Evolutionary conservation across 2,329 filamentous ascomycete species (phyloP).

Genomic region (Metarhizium guizhouense): DNA sequence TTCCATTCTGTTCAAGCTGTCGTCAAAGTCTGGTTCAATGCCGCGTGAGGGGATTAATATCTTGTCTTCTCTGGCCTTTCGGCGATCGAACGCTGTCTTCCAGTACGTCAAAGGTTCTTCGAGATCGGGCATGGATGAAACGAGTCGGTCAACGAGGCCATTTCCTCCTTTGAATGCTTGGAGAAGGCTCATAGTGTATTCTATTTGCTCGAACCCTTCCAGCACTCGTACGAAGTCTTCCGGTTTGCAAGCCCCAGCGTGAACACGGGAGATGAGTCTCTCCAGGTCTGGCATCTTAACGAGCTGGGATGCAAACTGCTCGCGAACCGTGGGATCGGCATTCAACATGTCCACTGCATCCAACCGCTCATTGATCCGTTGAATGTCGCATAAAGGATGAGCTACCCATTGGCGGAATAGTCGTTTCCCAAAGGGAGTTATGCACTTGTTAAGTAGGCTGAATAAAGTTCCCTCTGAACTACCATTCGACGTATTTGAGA

Average conservation of each 20-base stretch:
- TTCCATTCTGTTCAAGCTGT: slow-evolving; percentile 68
- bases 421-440: slow-evolving; percentile 94
- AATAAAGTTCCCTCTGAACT: slow-evolving; percentile 81
- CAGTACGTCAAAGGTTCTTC: slow-evolving; percentile 67
- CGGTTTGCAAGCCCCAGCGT: slow-evolving; percentile 80
- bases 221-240: slow-evolving; percentile 91
- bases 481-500: slow-evolving; percentile 86
- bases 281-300: slow-evolving; percentile 91
- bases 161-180: slow-evolving; percentile 65
- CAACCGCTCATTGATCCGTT: slow-evolving; percentile 83
- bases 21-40: slow-evolving; percentile 87
- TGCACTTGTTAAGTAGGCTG: slow-evolving; percentile 80
- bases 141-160: slow-evolving; percentile 75
- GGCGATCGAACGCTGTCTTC: slow-evolving; percentile 85
- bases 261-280: slow-evolving; percentile 85
- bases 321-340: slow-evolving; percentile 67
- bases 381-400: slow-evolving; percentile 79
- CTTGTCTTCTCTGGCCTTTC: slow-evolving; percentile 68
- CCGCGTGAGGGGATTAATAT: slow-evolving; percentile 78
- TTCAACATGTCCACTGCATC: slow-evolving; percentile 94
- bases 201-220: slow-evolving; percentile 95
- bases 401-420: slow-evolving; percentile 96
- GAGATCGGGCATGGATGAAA: slow-evolving; percentile 80
- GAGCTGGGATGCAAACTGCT: slow-evolving; percentile 81
- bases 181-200: slow-evolving; percentile 82